A percentile compares a stretch with the other conserved stretches of the same genome.
Evolutionary conservation across 2,329 filamentous ascomycete species (phyloP).

Genomic region (Plenodomus tracheiphilus): DNA sequence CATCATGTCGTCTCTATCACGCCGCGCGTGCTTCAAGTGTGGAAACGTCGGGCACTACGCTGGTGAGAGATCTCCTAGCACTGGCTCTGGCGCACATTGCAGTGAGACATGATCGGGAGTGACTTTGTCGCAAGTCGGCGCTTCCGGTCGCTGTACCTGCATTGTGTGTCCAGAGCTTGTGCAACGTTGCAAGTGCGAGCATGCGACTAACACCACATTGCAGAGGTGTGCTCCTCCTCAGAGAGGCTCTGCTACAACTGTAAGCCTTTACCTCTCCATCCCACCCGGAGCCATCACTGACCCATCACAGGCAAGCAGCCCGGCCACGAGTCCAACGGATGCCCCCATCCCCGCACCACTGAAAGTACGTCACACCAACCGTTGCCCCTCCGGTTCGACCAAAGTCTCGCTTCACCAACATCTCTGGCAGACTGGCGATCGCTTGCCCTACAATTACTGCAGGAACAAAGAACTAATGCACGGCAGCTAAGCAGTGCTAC

Average conservation of each 20-base stretch:
- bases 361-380: conserved; percentile 64
- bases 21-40: conserved; percentile 59
- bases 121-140: conserved; percentile 16
- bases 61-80: conserved; percentile 37
- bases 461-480: conserved; percentile 15
- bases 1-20: conserved; percentile 57
- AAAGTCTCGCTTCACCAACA: background rate
- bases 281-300: conserved; percentile 12
- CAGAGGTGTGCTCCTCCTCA: conserved; percentile 94
- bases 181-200: background rate
- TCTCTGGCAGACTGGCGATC: background rate
- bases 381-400: conserved; percentile 1
- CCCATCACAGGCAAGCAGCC: conserved; percentile 72
- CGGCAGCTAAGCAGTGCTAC: conserved; percentile 94
- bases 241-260: conserved; percentile 99
- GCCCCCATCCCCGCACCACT: conserved; percentile 93
- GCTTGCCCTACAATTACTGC: background rate
- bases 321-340: conserved; percentile 96
- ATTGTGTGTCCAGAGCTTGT: conserved; percentile 15
- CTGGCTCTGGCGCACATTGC: conserved; percentile 20
- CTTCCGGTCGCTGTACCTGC: conserved; percentile 11
- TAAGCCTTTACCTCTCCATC: conserved; percentile 51
- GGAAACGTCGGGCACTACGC: conserved; percentile 59
- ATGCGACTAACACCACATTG: conserved; percentile 25
- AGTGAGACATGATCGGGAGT: conserved; percentile 17